Evolutionary conservation across 2,329 filamentous ascomycete species (phyloP), one percentile per base, ranked within the genome.

Genomic region (Pseudogymnoascus sp.): DNA sequence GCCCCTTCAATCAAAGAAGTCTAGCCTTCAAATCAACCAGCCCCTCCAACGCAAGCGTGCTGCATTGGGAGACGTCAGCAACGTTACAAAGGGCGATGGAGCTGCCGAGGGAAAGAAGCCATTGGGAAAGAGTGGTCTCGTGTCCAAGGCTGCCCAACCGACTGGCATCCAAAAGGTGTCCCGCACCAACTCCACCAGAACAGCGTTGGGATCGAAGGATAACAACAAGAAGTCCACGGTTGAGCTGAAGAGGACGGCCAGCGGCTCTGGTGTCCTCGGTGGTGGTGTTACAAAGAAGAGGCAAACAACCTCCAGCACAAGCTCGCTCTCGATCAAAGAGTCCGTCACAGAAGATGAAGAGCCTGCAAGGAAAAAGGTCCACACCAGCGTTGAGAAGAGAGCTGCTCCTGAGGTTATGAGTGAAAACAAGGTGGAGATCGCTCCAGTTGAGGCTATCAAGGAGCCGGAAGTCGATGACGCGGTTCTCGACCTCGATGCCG

Each of bases 41-140:
- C 64, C 79, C 69, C 74, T 79, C 57, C 79, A 79, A 63, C 83
- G 88, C 71, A 94, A 89, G 78, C 90, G 94, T 71, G 84, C 88
- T 69, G 92, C 90, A 57, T 82, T 99, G 37, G 91, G 90, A 62
- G 94, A 99, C 78, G 89, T 97, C 68, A 97, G 91, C 83, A 99
- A 99, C 77, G 88, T 96, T 65, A 85, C 85, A 69, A 97, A 97
- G 75, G 81, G 82, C 57, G 89, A 90, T 60, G 79, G 75, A 5
- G 78, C 80, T 64, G 58, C 20, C 4, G 88, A 90, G 61, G 84
- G 81, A 67, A 96, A 95, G 81, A 96, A 96, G 80, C 76, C 79
- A 50, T 73, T 78, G 37, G 75, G 75, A 39, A 88, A 91, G 76
- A 77, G 77, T 62, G 86, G 86, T 61, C 78, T 92, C 28, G 83